phyloP scores from a whole-genome alignment of 495 filamentous ascomycete species.

The Glonium stellatum region DNA sequence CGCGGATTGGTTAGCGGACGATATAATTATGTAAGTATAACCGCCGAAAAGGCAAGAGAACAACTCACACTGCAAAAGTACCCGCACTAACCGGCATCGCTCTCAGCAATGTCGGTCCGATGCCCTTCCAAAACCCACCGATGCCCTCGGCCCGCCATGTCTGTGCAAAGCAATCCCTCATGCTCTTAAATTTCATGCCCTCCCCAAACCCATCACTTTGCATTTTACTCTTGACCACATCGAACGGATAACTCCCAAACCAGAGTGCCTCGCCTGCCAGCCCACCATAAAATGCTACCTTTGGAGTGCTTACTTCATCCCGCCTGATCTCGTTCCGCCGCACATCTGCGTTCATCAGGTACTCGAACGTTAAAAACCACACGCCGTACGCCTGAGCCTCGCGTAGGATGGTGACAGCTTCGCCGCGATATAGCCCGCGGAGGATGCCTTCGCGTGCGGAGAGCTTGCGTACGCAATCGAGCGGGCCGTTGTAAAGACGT shows the following conservation, averaged over 20 bases:
- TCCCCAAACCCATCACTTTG: conserved; percentile 83
- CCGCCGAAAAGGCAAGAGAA: conserved; percentile 1
- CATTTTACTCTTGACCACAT: conserved; percentile 99
- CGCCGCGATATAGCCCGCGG: conserved; percentile 75
- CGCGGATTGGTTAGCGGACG: not conserved
- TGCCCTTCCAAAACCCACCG: conserved; percentile 90
- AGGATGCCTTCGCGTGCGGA: conserved; percentile 55
- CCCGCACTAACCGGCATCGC: conserved; percentile 97
- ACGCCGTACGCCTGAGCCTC: conserved; percentile 92
- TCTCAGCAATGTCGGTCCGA: conserved; percentile 86
- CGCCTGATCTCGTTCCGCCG: conserved; percentile 64
- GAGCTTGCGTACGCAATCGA: conserved; percentile 86
- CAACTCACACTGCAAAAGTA: conserved; percentile 72
- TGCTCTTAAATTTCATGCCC: conserved; percentile 62
- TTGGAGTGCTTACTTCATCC: conserved; percentile 69
- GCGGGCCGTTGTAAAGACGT: conserved; percentile 73
- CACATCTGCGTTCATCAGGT: conserved; percentile 85
- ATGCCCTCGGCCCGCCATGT: conserved; percentile 69
- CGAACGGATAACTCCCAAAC: conserved; percentile 87
- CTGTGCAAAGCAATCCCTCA: conserved; percentile 86
- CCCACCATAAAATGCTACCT: conserved; percentile 88
- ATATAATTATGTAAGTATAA: not conserved
- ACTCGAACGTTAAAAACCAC: conserved; percentile 95
- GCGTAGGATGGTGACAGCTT: conserved; percentile 75
- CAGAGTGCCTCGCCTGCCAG: conserved; percentile 90